These are phyloP conservation scores for Clonostachys rosea DNA, from an alignment of 2,329 filamentous ascomycete genomes.

Conservation along the genomic window DNA sequence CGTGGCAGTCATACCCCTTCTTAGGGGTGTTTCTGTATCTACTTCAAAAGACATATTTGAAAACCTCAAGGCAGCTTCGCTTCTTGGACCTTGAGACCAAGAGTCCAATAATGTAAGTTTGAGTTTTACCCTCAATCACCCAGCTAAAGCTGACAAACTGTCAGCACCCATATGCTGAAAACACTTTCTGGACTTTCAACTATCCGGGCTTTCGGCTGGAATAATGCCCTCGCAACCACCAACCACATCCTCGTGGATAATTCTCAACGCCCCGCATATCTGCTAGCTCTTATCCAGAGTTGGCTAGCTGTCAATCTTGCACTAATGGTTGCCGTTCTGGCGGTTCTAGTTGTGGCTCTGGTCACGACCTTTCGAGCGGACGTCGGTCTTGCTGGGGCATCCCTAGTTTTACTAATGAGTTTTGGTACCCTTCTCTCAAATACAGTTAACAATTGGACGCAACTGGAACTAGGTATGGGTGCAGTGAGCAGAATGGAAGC, in stretches of 20 bases:
- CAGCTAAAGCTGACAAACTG: background rate
- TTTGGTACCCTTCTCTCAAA: slow-evolving; percentile 15
- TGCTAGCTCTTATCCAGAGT: slow-evolving; percentile 49
- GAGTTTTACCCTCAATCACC: too few relatives aligned
- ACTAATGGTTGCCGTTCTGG: slow-evolving; percentile 39
- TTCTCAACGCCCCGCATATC: slow-evolving; percentile 51
- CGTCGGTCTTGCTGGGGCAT: slow-evolving; percentile 26
- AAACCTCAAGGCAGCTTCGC: slow-evolving; percentile 55
- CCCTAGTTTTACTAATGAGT: slow-evolving; percentile 26
- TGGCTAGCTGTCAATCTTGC: slow-evolving; percentile 49
- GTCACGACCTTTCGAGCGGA: slow-evolving; percentile 30
- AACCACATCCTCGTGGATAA: slow-evolving; percentile 42
- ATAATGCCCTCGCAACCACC: slow-evolving; percentile 28
- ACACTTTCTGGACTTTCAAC: slow-evolving; percentile 47
- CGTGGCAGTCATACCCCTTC: slow-evolving; percentile 42
- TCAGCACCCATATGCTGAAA: slow-evolving; percentile 43
- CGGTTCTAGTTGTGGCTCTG: slow-evolving; percentile 36
- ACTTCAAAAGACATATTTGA: slow-evolving; percentile 53
- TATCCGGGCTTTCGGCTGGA: slow-evolving; percentile 51
- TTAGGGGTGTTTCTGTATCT: slow-evolving; percentile 38
- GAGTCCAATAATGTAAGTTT: slow-evolving; percentile 45
- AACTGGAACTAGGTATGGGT: slow-evolving; percentile 18
- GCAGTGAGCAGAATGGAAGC: slow-evolving; percentile 14
- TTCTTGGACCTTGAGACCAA: slow-evolving; percentile 59
- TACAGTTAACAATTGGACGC: slow-evolving; percentile 24